A percentile compares a stretch with the other conserved stretches of the same genome.
Evolutionary conservation across 441 rosid genomes (phyloP).

Genomic region (Manihot esculenta): DNA sequence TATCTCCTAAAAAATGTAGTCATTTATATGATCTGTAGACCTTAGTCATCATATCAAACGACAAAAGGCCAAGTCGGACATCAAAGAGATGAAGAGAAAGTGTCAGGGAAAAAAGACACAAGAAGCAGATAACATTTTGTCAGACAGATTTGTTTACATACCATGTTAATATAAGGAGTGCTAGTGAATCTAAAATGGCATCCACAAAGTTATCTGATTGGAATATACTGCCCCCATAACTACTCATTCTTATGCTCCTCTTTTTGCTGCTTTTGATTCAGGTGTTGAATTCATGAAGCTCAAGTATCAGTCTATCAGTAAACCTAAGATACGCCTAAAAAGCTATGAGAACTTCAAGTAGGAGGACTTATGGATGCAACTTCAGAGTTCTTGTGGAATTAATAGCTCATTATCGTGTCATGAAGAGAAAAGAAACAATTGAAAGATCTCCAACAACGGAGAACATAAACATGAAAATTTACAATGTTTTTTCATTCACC

Average conservation of each 20-base stretch:
- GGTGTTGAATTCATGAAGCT: background rate
- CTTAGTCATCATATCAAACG: background rate
- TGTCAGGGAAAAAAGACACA: background rate
- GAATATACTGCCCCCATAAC: background rate
- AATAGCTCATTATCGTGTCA: background rate
- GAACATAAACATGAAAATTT: background rate
- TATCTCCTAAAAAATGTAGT: background rate
- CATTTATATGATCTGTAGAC: background rate
- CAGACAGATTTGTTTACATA: background rate
- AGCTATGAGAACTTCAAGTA: background rate
- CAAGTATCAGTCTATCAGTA: background rate
- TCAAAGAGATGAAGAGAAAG: background rate
- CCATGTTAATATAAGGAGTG: background rate
- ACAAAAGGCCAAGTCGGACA: background rate
- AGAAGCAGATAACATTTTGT: slow-evolving; percentile 1
- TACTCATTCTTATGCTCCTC: background rate
- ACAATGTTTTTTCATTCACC: slow-evolving; percentile 1
- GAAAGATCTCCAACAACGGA: background rate
- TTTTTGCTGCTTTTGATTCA: background rate
- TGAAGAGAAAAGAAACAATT: background rate
- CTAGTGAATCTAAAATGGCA: background rate
- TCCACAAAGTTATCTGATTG: background rate
- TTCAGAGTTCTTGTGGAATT: background rate
- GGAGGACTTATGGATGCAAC: background rate
- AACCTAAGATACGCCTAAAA: background rate